Percentiles rank a stretch among this genome's conserved stretches.
Evolutionary conservation across 2,329 filamentous ascomycete genomes (phyloP).

Genomic region (Trichoderma arundinaceum): DNA sequence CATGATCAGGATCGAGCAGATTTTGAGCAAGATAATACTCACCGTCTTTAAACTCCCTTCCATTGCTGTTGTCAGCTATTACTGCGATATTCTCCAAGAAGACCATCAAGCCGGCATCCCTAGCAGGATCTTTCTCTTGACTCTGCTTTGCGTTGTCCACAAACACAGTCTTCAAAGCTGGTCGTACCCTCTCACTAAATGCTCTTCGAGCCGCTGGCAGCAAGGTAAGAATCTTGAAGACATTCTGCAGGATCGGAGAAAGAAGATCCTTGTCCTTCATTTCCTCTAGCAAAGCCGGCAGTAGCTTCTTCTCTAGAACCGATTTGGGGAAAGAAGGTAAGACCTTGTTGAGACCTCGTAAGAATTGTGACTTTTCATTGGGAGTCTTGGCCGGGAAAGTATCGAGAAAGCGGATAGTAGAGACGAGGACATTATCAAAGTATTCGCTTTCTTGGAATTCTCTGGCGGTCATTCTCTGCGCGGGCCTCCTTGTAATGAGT

Average conservation of each 20-base stretch:
- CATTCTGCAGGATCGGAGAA: slow-evolving; percentile 83
- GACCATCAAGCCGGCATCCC: slow-evolving; percentile 90
- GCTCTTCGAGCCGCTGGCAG: slow-evolving; percentile 77
- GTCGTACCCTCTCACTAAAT: slow-evolving; percentile 86
- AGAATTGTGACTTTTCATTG: slow-evolving; percentile 87
- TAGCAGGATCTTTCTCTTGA: slow-evolving; percentile 77
- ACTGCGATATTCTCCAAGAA: slow-evolving; percentile 81
- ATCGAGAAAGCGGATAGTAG: slow-evolving; percentile 94
- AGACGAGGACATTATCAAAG: slow-evolving; percentile 96
- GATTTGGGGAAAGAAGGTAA: slow-evolving; percentile 90
- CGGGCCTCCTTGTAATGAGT: slow-evolving; percentile 84
- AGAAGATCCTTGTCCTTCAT: slow-evolving; percentile 90
- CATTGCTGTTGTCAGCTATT: slow-evolving; percentile 80
- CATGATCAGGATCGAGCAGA: no score
- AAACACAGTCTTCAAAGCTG: slow-evolving; percentile 83
- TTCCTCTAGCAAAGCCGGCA: slow-evolving; percentile 88
- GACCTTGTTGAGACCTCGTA: slow-evolving; percentile 86
- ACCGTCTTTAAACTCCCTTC: slow-evolving; percentile 95
- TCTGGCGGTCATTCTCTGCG: slow-evolving; percentile 82
- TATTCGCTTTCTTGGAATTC: slow-evolving; percentile 96
- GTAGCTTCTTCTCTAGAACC: slow-evolving; percentile 91
- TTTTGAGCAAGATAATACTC: slow-evolving; percentile 41
- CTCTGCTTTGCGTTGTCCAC: slow-evolving; percentile 61
- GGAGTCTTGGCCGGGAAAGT: slow-evolving; percentile 88
- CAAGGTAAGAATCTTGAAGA: slow-evolving; percentile 85